Evolutionary conservation across 495 filamentous ascomycete genomes (phyloP).

Genomic region (Penicillium simplicissimum): DNA sequence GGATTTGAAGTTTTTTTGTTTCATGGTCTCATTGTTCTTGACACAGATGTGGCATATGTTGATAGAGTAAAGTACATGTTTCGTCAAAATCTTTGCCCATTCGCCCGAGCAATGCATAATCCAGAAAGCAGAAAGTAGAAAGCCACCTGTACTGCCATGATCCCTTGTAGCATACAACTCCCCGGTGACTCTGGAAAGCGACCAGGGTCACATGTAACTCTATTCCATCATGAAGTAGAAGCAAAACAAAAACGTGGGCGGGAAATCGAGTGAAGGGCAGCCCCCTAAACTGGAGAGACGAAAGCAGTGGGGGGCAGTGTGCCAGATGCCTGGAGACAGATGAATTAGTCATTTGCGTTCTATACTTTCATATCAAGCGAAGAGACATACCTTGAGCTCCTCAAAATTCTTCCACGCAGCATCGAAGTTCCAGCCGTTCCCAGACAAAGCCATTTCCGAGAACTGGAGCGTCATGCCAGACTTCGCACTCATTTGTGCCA

Average conservation of each 20-base stretch:
- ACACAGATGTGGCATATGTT: conserved; percentile 26
- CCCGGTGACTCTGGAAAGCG: neutral
- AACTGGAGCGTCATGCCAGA: conserved; percentile 74
- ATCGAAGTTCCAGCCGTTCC: conserved; percentile 74
- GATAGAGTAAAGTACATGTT: conserved; percentile 22
- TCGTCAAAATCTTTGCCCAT: conserved; percentile 27
- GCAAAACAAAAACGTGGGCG: neutral
- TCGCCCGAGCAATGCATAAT: conserved; percentile 46
- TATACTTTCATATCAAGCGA: neutral
- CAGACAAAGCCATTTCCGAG: conserved; percentile 67
- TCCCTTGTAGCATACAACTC: conserved; percentile 3
- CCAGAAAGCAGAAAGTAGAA: conserved; percentile 1
- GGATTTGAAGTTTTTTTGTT: conserved; percentile 18
- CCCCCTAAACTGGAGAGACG: conserved; percentile 25
- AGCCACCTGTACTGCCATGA: conserved; percentile 19
- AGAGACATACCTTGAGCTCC: conserved; percentile 45
- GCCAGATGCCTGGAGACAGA: conserved; percentile 38
- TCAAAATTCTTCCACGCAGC: conserved; percentile 67
- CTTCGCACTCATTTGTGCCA: conserved; percentile 62
- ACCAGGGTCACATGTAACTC: neutral
- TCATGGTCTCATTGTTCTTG: conserved; percentile 33
- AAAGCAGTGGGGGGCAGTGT: conserved; percentile 43
- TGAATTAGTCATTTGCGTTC: conserved; percentile 17
- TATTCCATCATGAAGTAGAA: conserved; percentile 4
- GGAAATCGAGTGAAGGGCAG: neutral